These are phyloP conservation scores for Pseudozyma flocculosa DNA, from an alignment of 1,284 basidiomycete species.

Conservation along the genomic window DNA sequence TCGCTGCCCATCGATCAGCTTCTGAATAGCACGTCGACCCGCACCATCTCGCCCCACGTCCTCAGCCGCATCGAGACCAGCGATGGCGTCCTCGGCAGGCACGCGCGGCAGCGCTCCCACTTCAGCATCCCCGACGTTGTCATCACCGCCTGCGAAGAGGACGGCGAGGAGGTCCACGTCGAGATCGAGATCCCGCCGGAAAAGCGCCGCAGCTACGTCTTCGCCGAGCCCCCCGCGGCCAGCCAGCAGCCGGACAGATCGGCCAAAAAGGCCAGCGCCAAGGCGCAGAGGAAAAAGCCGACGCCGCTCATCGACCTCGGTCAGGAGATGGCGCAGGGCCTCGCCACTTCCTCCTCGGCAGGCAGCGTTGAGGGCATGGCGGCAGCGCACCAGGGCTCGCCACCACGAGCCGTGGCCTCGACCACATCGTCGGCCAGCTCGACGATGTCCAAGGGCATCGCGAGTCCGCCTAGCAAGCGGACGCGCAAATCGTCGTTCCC, in stretches of 20 bases:
- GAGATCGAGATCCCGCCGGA: conserved; percentile 29
- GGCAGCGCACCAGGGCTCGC: too few relatives aligned
- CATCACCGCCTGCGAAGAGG: conserved; percentile 42
- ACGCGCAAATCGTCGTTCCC: conserved; percentile 25
- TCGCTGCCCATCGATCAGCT: conserved; percentile 8
- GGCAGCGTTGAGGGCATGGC: too few relatives aligned
- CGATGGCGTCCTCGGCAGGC: conserved; percentile 1
- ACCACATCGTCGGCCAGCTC: too few relatives aligned
- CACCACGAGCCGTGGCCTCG: too few relatives aligned
- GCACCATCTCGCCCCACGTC: neutral
- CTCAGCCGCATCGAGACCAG: conserved; percentile 6
- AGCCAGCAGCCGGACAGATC: neutral
- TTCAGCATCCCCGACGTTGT: conserved; percentile 50
- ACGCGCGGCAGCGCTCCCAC: conserved; percentile 38
- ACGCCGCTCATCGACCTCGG: conserved; percentile 3
- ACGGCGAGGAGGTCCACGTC: conserved; percentile 33
- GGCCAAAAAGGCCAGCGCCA: conserved; percentile 7
- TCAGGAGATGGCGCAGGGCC: too few relatives aligned
- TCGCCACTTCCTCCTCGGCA: too few relatives aligned
- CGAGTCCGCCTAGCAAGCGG: neutral
- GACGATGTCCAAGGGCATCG: too few relatives aligned
- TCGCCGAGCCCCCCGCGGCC: conserved; percentile 1
- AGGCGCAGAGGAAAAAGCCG: neutral
- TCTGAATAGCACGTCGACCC: neutral
- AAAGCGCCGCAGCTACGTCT: conserved; percentile 29